Conservation (phyloP, 192 early-diverging fungal genomes). For the Podila clonocystis region DNA sequence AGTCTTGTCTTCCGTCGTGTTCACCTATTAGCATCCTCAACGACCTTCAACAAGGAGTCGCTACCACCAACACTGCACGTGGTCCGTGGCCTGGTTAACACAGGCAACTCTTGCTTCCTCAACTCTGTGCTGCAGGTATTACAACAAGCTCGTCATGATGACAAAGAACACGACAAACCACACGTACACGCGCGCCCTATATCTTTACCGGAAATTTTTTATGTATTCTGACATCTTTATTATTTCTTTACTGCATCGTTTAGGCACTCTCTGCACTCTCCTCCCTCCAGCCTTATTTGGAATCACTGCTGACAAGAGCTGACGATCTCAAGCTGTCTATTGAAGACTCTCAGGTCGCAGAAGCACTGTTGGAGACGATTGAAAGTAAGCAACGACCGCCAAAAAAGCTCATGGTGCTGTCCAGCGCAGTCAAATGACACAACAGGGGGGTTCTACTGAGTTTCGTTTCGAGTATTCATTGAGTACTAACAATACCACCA, state of each 20-base stretch:
- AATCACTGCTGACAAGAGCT: slow-evolving; percentile 33
- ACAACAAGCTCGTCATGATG: slow-evolving; percentile 10
- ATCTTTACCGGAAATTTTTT: not conserved
- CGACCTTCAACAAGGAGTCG: not conserved
- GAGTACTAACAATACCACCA: not conserved
- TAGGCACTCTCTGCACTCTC: slow-evolving; percentile 57
- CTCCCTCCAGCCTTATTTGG: slow-evolving; percentile 50
- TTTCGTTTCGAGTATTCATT: not conserved
- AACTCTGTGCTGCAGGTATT: slow-evolving; percentile 90
- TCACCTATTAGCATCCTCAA: not conserved
- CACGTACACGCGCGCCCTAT: not conserved
- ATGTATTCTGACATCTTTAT: not conserved
- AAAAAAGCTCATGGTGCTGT: too few species aligned
- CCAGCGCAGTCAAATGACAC: too few species aligned
- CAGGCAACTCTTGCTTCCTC: slow-evolving; percentile 94
- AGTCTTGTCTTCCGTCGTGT: not conserved
- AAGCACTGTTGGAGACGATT: slow-evolving; percentile 39
- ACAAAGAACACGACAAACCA: not conserved
- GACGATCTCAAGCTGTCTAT: slow-evolving; percentile 20
- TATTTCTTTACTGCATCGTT: slow-evolving; percentile 5
- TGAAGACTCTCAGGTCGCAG: slow-evolving; percentile 32
- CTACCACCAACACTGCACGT: slow-evolving; percentile 10
- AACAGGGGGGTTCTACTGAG: not conserved
- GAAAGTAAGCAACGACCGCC: slow-evolving; percentile 17
- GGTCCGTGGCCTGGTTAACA: slow-evolving; percentile 84